A percentile compares a stretch with the other conserved stretches of the same genome.
phyloP scores from a whole-genome alignment of 2,329 filamentous ascomycete species.

The Sporothrix mexicana region DNA sequence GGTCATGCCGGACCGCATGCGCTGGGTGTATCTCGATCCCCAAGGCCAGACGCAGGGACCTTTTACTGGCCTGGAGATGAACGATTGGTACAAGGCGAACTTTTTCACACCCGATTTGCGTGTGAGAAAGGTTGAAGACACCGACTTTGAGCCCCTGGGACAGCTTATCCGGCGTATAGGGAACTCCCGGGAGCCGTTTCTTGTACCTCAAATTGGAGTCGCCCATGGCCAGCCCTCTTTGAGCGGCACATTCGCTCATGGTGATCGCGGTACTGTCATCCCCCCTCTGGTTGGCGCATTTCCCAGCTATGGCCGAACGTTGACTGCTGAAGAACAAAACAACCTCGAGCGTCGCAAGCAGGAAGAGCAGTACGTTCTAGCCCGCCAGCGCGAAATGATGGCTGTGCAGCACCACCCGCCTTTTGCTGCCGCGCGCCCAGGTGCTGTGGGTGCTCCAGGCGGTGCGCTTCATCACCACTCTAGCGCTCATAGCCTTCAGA shows the following conservation, averaged over 20 bases:
- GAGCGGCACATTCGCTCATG: constrained; percentile 55
- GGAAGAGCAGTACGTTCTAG: constrained; percentile 96
- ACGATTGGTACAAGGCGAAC: constrained; percentile 98
- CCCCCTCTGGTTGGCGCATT: constrained; percentile 93
- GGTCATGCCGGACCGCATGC: constrained; percentile 99
- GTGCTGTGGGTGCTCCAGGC: constrained; percentile 49
- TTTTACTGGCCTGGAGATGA: constrained; percentile 97
- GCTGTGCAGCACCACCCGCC: constrained; percentile 69
- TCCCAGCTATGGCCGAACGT: constrained; percentile 92
- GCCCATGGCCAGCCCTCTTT: constrained; percentile 77
- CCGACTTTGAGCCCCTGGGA: constrained; percentile 91
- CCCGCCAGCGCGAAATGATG: constrained; percentile 90
- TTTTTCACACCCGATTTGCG: constrained; percentile 95
- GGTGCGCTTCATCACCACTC: constrained; percentile 82
- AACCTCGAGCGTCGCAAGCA: constrained; percentile 95
- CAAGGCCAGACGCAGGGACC: constrained; percentile 91
- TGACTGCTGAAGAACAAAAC: constrained; percentile 98
- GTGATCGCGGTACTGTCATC: constrained; percentile 67
- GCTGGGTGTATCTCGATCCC: constrained; percentile 97
- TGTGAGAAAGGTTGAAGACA: constrained; percentile 92
- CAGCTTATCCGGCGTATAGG: constrained; percentile 95
- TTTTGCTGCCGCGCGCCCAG: constrained; percentile 39
- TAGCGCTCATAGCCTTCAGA: constrained; percentile 93
- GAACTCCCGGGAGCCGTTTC: constrained; percentile 95
- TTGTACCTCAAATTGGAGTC: constrained; percentile 96